Evolutionary conservation across 495 filamentous ascomycete genomes (phyloP).

Genomic region (Polyplosphaeria fusca): DNA sequence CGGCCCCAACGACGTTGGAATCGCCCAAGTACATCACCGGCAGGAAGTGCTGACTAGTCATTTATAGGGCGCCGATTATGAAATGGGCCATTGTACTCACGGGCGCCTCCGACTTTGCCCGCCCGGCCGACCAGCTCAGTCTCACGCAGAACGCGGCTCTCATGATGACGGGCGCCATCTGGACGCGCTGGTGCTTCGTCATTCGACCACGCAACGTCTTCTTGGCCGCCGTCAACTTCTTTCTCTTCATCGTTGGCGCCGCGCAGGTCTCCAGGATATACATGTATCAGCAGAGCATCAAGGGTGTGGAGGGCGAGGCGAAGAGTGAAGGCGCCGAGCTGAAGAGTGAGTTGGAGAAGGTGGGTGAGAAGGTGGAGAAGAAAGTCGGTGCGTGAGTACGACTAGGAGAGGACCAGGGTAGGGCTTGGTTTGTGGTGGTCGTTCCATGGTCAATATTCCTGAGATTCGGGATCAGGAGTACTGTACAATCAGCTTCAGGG

Average conservation of each 20-base stretch:
- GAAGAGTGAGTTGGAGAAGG: slow-evolving; percentile 46
- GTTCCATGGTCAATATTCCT: no score
- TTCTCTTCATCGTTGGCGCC: slow-evolving; percentile 82
- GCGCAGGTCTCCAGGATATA: slow-evolving; percentile 77
- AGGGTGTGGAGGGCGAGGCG: slow-evolving; percentile 53
- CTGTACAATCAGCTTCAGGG: no score
- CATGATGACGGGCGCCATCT: slow-evolving; percentile 86
- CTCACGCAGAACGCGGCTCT: slow-evolving; percentile 87
- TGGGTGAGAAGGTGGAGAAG: slow-evolving; percentile 40
- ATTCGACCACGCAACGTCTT: slow-evolving; percentile 90
- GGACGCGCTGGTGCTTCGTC: slow-evolving; percentile 97
- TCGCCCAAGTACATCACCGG: no score
- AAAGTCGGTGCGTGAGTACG: slow-evolving; percentile 1
- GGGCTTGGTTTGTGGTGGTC: no score
- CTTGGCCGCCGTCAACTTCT: slow-evolving; percentile 97
- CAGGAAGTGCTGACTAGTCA: no score
- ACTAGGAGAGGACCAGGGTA: no score
- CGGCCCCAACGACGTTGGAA: no score
- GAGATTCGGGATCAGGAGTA: no score
- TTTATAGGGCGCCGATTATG: slow-evolving; percentile 86
- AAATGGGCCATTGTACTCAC: slow-evolving; percentile 95
- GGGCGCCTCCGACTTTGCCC: slow-evolving; percentile 84
- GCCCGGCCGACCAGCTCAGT: slow-evolving; percentile 89
- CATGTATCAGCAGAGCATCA: slow-evolving; percentile 60
- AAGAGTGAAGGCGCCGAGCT: slow-evolving; percentile 51